Conservation (phyloP, 306 rosid genomes). For the Carpinus fangiana region DNA sequence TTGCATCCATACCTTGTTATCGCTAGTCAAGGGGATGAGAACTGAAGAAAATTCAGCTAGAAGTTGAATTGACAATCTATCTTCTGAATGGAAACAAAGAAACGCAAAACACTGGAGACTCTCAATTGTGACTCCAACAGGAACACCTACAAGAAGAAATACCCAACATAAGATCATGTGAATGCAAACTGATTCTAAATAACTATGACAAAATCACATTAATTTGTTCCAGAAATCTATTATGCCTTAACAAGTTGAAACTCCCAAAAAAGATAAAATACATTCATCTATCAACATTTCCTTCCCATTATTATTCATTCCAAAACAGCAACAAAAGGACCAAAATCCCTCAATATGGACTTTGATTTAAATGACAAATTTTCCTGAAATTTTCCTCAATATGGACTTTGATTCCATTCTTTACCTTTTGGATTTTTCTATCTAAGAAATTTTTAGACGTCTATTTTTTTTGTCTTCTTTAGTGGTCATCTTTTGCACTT, state of each 20-base stretch:
- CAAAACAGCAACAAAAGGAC: not conserved
- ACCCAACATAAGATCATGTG: slow-evolving; percentile 20
- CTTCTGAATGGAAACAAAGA: slow-evolving; percentile 64
- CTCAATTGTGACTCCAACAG: slow-evolving; percentile 76
- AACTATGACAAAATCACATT: slow-evolving; percentile 1
- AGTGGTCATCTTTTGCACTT: not conserved
- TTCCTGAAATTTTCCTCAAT: not conserved
- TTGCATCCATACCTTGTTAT: slow-evolving; percentile 54
- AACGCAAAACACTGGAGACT: slow-evolving; percentile 72
- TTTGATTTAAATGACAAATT: not conserved
- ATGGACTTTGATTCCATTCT: not conserved
- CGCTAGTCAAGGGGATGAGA: slow-evolving; percentile 75
- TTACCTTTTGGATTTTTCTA: not conserved
- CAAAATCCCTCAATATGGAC: not conserved
- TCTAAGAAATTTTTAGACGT: not conserved
- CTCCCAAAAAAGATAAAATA: not conserved
- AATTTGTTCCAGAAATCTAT: not conserved
- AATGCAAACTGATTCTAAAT: slow-evolving; percentile 4
- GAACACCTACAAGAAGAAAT: slow-evolving; percentile 58
- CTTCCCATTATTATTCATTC: no score
- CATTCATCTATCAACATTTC: no score
- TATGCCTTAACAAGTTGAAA: not conserved
- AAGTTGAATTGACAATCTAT: slow-evolving; percentile 56
- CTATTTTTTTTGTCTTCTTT: not conserved
- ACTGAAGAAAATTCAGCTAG: slow-evolving; percentile 74